Evolutionary conservation across 768 basidiomycete genomes (phyloP), one percentile per base, ranked within the genome.

Genomic region (Tephrocybe sp.): DNA sequence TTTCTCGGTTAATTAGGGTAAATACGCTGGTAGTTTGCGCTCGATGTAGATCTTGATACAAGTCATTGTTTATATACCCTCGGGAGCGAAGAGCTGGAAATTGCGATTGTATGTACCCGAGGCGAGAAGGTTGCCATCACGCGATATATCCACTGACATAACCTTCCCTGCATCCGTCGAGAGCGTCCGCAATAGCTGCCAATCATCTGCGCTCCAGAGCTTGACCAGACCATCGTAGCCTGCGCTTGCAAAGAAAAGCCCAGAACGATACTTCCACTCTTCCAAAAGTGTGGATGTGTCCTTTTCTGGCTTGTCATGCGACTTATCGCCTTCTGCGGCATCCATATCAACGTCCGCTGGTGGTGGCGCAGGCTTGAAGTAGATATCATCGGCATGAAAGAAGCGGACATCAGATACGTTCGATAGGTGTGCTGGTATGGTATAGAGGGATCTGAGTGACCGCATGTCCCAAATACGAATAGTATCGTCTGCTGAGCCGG

Each of bases 391-490:
- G 9, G 80, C 77, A 38, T 85, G 81, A 83, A 95, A 98, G 76
- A 98, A 99, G 25, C 90, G 87, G 36, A 99, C 79, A 60, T 99
- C 97, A 13, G 95, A 89, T 44, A 98, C 89, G 64, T 95, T 96
- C 47, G 90, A 94, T 28, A 87, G 79, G 73, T 99, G 97, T 0
- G 94, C 97, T 1, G 96, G 95, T 57, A 98, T 97, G 34, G 92
- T 98, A 68, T 97, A 93, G 9, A 94, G 71, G n/a, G 92, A 85
- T 58, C 87, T 92, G 26, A 97, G 78, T 13, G 90, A 88, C 31
- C 97, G 87, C 74, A 98, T 84, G 70, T 99, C 97, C 97, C 97
- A 99, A 76, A 98, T 92, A 40, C 95, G 88, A 61, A 99, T 89
- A 0, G 97, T 97, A 64, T 98, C 97, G 68, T 99, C 97, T 37